Evolutionary conservation across 441 rosid genomes (phyloP), one percentile per base, ranked within the genome.

Genomic region (Flueggea neowawraea): DNA sequence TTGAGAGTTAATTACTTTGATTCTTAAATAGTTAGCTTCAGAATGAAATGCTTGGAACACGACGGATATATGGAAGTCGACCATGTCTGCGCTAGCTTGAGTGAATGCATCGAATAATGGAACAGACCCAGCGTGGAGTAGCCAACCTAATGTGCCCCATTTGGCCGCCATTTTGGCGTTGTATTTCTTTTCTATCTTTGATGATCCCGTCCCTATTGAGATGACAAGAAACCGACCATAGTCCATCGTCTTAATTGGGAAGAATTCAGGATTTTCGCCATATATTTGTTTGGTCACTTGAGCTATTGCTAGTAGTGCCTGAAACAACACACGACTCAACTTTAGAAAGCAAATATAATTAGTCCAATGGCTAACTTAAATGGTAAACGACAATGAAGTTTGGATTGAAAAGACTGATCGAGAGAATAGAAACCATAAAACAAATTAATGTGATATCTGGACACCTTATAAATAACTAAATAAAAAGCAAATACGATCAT

Each of bases 1-100:
- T 6, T 43, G 45, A 43, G 45, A 43, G 45, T 43, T 80, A 22
- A 16, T 52, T 62, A 82, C 84, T 70, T 84, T 81, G 54, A 83
- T 80, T 7, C 87, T 78, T 31, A 81, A 75, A 58, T 82, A 81
- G 55, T 77, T 82, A 39, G 68, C 60, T 57, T 77, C 74, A 6
- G 85, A 76, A 51, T 66, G 77, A 31, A 84, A 83, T 31, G 85
- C 86, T 67, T 68, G 76, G 50, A 86, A 84, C 2, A 80, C 75
- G 0, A 62, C 60, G 44, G 85, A 75, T 41, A 80, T 68, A 53
- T 82, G 88, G 41, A 66, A 70, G 50, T 87, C 83, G 41, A 87
- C 88, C 85, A 84, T 80, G 56, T 84, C 87, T 1, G 78, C 68
- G 32, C 89, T 82, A 15, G 89, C 81, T 65, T 86, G 81, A 53